These are phyloP conservation scores for Toxicodendron radicans DNA, from an alignment of 345 rosid genomes.

Conservation along the genomic window DNA sequence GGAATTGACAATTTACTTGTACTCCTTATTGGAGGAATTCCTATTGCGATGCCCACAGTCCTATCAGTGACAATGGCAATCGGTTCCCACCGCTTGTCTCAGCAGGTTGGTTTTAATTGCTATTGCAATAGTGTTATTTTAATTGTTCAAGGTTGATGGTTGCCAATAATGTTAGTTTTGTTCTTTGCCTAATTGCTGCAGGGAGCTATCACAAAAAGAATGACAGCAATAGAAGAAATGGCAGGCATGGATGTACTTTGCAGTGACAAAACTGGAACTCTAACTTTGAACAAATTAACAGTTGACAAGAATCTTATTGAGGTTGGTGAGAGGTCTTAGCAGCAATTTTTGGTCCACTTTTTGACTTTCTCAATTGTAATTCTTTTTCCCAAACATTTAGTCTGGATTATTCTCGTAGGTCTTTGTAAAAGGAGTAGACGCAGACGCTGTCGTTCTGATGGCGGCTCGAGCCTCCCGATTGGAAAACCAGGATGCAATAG, in stretches of 20 bases:
- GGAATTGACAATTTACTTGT: constrained; percentile 85
- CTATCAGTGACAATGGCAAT: constrained; percentile 73
- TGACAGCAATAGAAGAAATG: constrained; percentile 81
- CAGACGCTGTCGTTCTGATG: constrained; percentile 52
- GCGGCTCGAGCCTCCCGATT: constrained; percentile 66
- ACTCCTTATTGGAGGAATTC: constrained; percentile 68
- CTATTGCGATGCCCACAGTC: constrained; percentile 76
- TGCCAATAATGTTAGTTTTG: not conserved
- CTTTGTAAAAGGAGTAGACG: constrained; percentile 58
- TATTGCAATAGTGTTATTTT: not conserved
- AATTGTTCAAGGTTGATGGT: not conserved
- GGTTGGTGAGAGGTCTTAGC: constrained; percentile 31
- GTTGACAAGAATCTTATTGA: constrained; percentile 64
- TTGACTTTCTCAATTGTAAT: not conserved
- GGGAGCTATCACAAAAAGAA: constrained; percentile 76
- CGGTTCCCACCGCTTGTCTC: constrained; percentile 62
- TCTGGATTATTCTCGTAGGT: constrained; percentile 27
- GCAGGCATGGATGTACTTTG: constrained; percentile 76
- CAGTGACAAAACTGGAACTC: constrained; percentile 71
- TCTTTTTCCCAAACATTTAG: not conserved
- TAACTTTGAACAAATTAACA: constrained; percentile 61
- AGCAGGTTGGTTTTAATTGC: constrained; percentile 43
- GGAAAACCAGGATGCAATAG: constrained; percentile 71
- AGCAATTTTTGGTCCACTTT: not conserved
- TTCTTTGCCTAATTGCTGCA: constrained; percentile 19